Evolutionary conservation across 139 green algal genomes (phyloP), one percentile per base, ranked within the genome.

Genomic region (Pleodorina starrii): DNA sequence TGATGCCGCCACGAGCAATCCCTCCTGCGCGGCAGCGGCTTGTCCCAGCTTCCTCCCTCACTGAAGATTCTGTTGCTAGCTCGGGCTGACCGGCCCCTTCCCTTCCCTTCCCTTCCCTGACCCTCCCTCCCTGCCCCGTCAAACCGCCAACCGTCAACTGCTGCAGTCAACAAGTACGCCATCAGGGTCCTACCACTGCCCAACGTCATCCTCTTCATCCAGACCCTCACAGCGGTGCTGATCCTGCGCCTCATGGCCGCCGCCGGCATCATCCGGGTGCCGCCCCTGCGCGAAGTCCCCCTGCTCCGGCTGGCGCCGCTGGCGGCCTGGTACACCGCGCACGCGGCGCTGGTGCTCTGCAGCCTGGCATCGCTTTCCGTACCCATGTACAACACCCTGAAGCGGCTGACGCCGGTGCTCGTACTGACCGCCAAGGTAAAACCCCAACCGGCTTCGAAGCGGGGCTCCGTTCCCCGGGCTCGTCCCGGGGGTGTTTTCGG

Each of bases 321-420:
- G 46, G n/a, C 66, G 10, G 19, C 16, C 23, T 80, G 66, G 44
- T 89, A 89, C 46, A 43, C 11, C 36, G 12, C 51, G 25, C 84
- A 89, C 57, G 84, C 84, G 5, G n/a, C 82, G 27, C 68, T 89
- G 12, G 84, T 89, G 44, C 86, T 96, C n/a, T 69, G 85, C 43
- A 86, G 25, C 32, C 66, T 95, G 42, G 69, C 69, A 1, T 83
- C 73, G 21, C 46, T 91, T 25, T 77, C 78, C n/a, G 79, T 90
- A 1, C 87, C 75, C 25, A 94, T 92, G 91, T 95, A 94, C 86
- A 93, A 82, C 57, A 92, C 91, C 0, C 71, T 96, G 0, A 96
- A 95, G 90, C 77, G 94, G 6, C 73, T 95, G 1, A 95, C 93
- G 9, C 91, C 92, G 1, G 91, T 95, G 29, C 68, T 93, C 12